Evolutionary conservation across 1,139 yeast species (phyloP).

Genomic region (Geotrichum candidum): DNA sequence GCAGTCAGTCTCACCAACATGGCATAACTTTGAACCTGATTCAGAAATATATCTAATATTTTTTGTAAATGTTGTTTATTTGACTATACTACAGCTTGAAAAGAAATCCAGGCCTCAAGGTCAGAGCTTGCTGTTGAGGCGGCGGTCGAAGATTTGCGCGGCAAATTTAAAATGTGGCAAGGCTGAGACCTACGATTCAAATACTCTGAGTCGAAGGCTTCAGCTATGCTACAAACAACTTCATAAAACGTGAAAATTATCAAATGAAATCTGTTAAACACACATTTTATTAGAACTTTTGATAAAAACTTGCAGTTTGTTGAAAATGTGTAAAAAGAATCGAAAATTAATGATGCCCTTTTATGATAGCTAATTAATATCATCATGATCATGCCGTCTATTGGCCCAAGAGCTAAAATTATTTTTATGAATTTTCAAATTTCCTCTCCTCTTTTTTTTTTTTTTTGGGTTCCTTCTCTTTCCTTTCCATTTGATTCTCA

Average conservation of each 20-base stretch:
- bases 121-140: not conserved
- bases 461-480: not conserved
- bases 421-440: not conserved
- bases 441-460: not conserved
- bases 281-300: not conserved
- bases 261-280: too few species aligned
- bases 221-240: not conserved
- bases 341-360: not conserved
- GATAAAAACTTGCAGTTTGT: not conserved
- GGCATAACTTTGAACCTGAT: not conserved
- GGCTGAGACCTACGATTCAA: not conserved
- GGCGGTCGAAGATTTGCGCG: not conserved
- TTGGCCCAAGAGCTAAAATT: not conserved
- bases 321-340: not conserved
- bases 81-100: too few species aligned
- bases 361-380: not conserved
- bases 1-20: not conserved
- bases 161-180: not conserved
- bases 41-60: too few species aligned
- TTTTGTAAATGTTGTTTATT: too few species aligned
- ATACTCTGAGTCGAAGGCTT: not conserved
- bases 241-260: too few species aligned
- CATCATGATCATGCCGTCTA: not conserved
- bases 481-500: not conserved
- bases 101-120: not conserved